phyloP scores from a whole-genome alignment of 1,284 basidiomycete species.

The Cystobasidium pallidum region DNA sequence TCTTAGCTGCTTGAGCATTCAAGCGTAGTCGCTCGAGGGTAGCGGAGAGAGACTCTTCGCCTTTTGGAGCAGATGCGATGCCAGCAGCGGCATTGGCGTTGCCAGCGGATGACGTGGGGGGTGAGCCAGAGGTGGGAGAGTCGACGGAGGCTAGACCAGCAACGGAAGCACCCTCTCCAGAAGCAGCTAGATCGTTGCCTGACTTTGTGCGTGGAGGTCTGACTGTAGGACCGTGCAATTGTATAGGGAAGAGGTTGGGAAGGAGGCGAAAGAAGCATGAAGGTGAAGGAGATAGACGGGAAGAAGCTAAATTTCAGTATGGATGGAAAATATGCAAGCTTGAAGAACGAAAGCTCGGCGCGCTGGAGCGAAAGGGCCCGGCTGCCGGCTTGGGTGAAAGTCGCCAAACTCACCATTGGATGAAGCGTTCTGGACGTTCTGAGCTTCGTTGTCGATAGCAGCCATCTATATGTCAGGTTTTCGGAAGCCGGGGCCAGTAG shows the following conservation, averaged over 20 bases:
- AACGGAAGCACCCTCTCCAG: not conserved
- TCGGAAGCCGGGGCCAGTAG: not conserved
- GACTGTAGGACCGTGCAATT: not conserved
- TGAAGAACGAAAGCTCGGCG: not conserved
- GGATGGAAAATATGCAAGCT: not conserved
- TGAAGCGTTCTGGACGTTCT: not conserved
- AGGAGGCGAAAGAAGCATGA: not conserved
- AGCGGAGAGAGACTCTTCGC: conserved; percentile 41
- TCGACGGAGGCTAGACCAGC: conserved; percentile 2
- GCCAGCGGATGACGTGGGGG: conserved; percentile 17
- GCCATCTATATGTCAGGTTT: not conserved
- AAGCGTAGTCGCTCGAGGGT: conserved; percentile 34
- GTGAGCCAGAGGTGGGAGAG: conserved; percentile 24
- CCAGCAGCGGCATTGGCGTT: conserved; percentile 23
- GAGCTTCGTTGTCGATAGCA: conserved; percentile 17
- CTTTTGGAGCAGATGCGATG: conserved; percentile 19
- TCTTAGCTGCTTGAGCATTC: conserved; percentile 44
- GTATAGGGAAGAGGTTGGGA: not conserved
- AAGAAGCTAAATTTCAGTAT: conserved; percentile 7
- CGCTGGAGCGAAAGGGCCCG: too few relatives aligned
- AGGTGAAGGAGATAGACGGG: not conserved
- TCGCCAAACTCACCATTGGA: not conserved
- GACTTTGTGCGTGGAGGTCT: conserved; percentile 25
- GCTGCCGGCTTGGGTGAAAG: too few relatives aligned
- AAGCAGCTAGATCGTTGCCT: conserved; percentile 14